Evolutionary conservation across 208 protist species (phyloP).

Genomic region (Acanthamoeba divionensis): DNA sequence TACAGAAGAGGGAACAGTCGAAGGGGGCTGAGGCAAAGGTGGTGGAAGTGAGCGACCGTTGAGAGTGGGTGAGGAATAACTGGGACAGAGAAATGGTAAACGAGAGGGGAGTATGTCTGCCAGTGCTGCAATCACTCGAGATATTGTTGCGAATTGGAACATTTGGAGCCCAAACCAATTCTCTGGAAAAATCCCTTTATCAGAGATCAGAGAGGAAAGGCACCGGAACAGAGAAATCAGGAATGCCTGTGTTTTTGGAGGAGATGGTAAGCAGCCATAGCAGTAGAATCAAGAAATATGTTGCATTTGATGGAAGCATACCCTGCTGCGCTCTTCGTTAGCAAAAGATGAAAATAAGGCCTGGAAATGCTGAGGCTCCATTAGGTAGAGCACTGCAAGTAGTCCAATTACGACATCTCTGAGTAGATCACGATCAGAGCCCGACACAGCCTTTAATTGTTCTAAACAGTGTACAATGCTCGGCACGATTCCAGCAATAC

Average conservation of each 20-base stretch:
- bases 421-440: too few relatives aligned
- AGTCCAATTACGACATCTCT: slow-evolving; percentile 22
- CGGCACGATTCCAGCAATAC: not conserved
- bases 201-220: slow-evolving; percentile 6
- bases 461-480: too few relatives aligned
- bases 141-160: slow-evolving; percentile 35
- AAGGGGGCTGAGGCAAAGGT: not conserved
- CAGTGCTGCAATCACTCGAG: slow-evolving; percentile 14
- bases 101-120: slow-evolving; percentile 24
- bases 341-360: slow-evolving; percentile 22
- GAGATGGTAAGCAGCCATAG: too few relatives aligned
- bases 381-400: slow-evolving; percentile 1
- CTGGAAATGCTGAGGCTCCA: slow-evolving; percentile 34
- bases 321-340: slow-evolving; percentile 11
- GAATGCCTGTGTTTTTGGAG: not conserved
- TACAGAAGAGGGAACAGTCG: not conserved
- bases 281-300: not conserved
- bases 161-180: slow-evolving; percentile 54
- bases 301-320: not conserved
- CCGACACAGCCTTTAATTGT: too few relatives aligned
- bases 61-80: not conserved
- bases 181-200: slow-evolving; percentile 13
- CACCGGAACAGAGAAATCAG: slow-evolving; percentile 23
- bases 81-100: not conserved
- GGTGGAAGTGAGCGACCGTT: not conserved